Conservation (phyloP, 1,284 basidiomycete species). For the Sanguinoderma infundibulare region DNA sequence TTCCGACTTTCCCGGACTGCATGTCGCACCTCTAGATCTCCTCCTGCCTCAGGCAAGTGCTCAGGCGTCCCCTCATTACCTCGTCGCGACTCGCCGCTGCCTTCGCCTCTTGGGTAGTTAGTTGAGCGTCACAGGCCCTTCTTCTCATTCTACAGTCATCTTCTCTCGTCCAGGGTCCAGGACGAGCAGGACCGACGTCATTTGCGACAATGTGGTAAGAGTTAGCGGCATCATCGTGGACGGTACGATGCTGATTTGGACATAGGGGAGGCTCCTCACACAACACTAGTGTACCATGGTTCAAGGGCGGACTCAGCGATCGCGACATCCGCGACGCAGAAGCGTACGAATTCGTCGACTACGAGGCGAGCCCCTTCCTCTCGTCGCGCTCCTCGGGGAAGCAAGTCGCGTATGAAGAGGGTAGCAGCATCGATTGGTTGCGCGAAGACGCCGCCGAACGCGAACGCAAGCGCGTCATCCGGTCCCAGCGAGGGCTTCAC, state of each 20-base stretch:
- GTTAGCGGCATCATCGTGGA: not conserved
- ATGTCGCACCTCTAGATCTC: not conserved
- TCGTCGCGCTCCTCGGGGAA: conserved; percentile 19
- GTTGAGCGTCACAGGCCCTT: not conserved
- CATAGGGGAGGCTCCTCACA: conserved; percentile 11
- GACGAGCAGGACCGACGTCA: not conserved
- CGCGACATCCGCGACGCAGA: conserved; percentile 27
- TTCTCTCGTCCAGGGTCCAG: too few species aligned
- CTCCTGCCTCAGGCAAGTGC: not conserved
- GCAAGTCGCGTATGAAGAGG: conserved; percentile 49
- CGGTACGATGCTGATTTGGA: too few species aligned
- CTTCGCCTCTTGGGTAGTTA: not conserved
- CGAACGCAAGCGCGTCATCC: conserved; percentile 54
- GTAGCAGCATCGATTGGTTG: conserved; percentile 72
- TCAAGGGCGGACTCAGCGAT: conserved; percentile 9
- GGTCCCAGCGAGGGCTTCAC: conserved; percentile 55
- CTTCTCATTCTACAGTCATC: not conserved
- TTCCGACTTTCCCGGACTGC: not conserved
- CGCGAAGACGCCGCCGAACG: conserved; percentile 70
- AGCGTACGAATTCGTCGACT: conserved; percentile 26
- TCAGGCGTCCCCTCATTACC: not conserved
- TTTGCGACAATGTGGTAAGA: not conserved
- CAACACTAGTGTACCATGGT: conserved; percentile 17
- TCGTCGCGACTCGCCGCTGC: not conserved
- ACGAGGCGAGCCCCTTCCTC: conserved; percentile 10